A percentile compares a stretch with the other conserved stretches of the same genome.
phyloP scores from a whole-genome alignment of 75 land plant species.

The Picea glauca region DNA sequence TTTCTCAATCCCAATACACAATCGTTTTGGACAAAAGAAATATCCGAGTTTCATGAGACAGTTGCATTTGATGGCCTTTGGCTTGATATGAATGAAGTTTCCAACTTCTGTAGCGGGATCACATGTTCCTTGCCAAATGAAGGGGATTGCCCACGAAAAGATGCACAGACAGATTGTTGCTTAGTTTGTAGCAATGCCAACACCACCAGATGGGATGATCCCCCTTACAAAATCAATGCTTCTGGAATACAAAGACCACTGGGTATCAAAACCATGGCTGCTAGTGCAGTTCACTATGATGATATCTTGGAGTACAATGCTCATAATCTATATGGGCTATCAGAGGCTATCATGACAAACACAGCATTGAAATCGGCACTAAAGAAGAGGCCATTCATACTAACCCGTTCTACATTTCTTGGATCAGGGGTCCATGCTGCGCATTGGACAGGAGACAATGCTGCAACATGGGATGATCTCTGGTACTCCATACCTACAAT shows the following conservation, averaged over 20 bases:
- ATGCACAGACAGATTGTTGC: conserved; percentile 33
- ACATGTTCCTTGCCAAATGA: conserved; percentile 24
- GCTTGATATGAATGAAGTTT: conserved; percentile 81
- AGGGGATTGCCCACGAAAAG: conserved; percentile 25
- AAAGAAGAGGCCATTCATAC: conserved; percentile 75
- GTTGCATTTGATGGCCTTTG: conserved; percentile 82
- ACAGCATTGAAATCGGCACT: conserved; percentile 34
- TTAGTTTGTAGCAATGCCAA: conserved; percentile 21
- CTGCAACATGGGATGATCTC: conserved; percentile 73
- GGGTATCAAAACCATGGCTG: conserved; percentile 46
- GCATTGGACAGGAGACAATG: conserved; percentile 89
- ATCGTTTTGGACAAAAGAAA: conserved; percentile 60
- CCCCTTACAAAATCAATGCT: conserved; percentile 70
- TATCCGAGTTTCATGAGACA: conserved; percentile 46
- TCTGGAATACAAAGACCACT: conserved; percentile 29
- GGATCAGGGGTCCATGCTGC: conserved; percentile 74
- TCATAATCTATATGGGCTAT: conserved; percentile 68
- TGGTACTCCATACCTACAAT: conserved; percentile 62
- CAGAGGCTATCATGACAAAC: conserved; percentile 61
- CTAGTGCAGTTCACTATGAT: conserved; percentile 45
- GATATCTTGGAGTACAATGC: conserved; percentile 65
- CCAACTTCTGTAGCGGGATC: conserved; percentile 39
- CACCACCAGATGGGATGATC: conserved; percentile 62
- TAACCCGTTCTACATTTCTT: conserved; percentile 67
- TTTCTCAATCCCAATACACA: conserved; percentile 56